These are phyloP conservation scores for Cyberlindnera maclurae DNA, from an alignment of 805 yeast genomes.

Conservation along the genomic window DNA sequence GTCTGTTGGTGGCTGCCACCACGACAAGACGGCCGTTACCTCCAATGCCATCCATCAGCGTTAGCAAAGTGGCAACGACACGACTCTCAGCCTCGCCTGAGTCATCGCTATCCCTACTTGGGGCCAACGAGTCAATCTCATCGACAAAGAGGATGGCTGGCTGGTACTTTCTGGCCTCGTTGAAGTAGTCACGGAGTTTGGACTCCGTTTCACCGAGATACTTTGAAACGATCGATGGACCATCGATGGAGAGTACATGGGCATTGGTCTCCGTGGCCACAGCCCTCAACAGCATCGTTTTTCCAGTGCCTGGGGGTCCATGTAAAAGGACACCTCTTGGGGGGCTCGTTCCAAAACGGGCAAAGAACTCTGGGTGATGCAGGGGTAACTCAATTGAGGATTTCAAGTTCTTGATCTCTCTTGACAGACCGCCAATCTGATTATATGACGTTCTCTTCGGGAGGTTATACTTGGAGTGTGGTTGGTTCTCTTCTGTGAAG, in stretches of 20 bases:
- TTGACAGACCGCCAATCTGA: slow-evolving; percentile 70
- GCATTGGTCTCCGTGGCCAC: slow-evolving; percentile 75
- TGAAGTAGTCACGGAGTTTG: slow-evolving; percentile 71
- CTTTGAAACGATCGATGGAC: slow-evolving; percentile 88
- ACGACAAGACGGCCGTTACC: slow-evolving; percentile 57
- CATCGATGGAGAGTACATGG: slow-evolving; percentile 79
- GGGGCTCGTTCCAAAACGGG: slow-evolving; percentile 83
- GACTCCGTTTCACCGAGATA: slow-evolving; percentile 93
- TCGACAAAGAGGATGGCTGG: slow-evolving; percentile 88
- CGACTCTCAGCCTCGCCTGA: slow-evolving; percentile 86
- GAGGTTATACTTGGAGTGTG: slow-evolving; percentile 34
- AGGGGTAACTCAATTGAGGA: slow-evolving; percentile 76
- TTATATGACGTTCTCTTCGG: slow-evolving; percentile 40
- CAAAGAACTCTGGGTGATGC: slow-evolving; percentile 66
- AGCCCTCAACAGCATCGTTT: slow-evolving; percentile 79
- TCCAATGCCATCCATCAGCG: slow-evolving; percentile 75
- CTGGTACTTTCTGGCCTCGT: slow-evolving; percentile 78
- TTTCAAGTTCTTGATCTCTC: slow-evolving; percentile 53
- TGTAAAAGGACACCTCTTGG: slow-evolving; percentile 90
- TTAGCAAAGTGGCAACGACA: slow-evolving; percentile 81
- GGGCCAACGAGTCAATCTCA: slow-evolving; percentile 90
- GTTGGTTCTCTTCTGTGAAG: slow-evolving; percentile 20
- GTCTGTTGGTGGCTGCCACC: slow-evolving; percentile 70
- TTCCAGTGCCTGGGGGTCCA: slow-evolving; percentile 98
- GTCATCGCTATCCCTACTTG: slow-evolving; percentile 76